Evolutionary conservation across 2,329 filamentous ascomycete genomes (phyloP).

Genomic region (Chaetomiaceae sp.): DNA sequence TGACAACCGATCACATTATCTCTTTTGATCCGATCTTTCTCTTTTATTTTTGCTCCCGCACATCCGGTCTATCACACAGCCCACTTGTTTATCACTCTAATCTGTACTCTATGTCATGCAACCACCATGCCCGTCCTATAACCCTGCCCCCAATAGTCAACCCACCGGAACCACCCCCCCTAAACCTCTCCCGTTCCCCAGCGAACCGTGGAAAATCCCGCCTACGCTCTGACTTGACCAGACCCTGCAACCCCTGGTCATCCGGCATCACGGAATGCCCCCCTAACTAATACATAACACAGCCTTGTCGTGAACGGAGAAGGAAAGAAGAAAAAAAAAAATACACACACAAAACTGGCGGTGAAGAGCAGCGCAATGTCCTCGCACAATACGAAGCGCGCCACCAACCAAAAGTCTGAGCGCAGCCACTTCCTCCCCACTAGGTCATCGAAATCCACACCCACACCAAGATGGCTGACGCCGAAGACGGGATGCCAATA

Average conservation of each 20-base stretch:
- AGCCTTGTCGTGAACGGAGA: background rate
- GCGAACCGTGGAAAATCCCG: slow-evolving; percentile 5
- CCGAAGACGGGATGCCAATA: background rate
- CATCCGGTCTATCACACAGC: slow-evolving; percentile 10
- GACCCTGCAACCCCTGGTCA: background rate
- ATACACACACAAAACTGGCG: background rate
- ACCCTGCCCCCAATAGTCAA: background rate
- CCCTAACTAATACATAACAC: slow-evolving; percentile 1
- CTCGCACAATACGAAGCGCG: no score
- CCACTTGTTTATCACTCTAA: slow-evolving; percentile 5
- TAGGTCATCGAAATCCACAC: background rate
- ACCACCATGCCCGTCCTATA: background rate
- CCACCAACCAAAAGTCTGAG: background rate
- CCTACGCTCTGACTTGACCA: background rate
- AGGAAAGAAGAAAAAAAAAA: background rate
- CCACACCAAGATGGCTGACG: background rate
- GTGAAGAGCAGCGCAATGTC: background rate
- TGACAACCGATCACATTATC: slow-evolving; percentile 10
- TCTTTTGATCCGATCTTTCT: slow-evolving; percentile 3
- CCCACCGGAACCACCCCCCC: background rate
- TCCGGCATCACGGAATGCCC: background rate
- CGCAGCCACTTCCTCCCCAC: no score
- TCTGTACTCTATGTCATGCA: slow-evolving; percentile 6
- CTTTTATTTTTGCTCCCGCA: background rate
- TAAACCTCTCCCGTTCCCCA: slow-evolving; percentile 1